phyloP scores from a whole-genome alignment of 331 rosid species.

The Quercus tomentella region DNA sequence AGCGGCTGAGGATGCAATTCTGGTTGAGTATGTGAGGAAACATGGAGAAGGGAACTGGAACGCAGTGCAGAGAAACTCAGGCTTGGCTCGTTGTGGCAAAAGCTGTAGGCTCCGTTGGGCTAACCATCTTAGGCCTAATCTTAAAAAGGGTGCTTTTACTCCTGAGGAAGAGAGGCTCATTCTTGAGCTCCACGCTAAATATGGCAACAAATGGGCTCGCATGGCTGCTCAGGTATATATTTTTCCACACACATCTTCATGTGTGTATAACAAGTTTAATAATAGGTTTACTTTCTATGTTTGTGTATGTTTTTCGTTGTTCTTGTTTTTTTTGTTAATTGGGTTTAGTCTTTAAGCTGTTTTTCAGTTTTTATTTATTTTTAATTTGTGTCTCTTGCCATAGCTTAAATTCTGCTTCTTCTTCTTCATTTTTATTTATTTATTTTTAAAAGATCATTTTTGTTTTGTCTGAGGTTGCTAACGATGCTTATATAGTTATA shows the following conservation, averaged over 20 bases:
- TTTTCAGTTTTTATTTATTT: not conserved
- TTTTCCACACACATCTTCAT: not conserved
- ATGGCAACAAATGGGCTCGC: conserved; percentile 96
- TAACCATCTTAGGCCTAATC: conserved; percentile 79
- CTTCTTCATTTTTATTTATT: not conserved
- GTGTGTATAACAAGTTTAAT: not conserved
- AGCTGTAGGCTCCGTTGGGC: conserved; percentile 97
- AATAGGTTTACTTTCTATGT: too few species aligned
- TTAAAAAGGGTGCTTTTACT: conserved; percentile 81
- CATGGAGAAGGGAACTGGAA: conserved; percentile 97
- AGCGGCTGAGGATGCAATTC: conserved; percentile 63
- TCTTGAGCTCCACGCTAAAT: conserved; percentile 70
- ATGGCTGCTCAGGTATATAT: conserved; percentile 77
- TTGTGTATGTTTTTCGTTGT: too few species aligned
- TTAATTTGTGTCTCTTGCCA: too few species aligned
- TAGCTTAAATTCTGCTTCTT: too few species aligned
- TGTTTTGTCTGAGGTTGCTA: not conserved
- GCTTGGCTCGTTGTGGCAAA: conserved; percentile 80
- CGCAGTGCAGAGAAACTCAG: conserved; percentile 69
- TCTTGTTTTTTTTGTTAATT: too few species aligned
- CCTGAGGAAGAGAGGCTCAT: conserved; percentile 76
- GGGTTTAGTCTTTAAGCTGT: too few species aligned
- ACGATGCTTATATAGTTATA: too few species aligned
- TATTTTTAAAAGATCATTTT: not conserved
- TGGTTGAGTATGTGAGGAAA: conserved; percentile 71